Evolutionary conservation across 2,329 filamentous ascomycete genomes (phyloP).

Genomic region (Lecanicillium sp.): DNA sequence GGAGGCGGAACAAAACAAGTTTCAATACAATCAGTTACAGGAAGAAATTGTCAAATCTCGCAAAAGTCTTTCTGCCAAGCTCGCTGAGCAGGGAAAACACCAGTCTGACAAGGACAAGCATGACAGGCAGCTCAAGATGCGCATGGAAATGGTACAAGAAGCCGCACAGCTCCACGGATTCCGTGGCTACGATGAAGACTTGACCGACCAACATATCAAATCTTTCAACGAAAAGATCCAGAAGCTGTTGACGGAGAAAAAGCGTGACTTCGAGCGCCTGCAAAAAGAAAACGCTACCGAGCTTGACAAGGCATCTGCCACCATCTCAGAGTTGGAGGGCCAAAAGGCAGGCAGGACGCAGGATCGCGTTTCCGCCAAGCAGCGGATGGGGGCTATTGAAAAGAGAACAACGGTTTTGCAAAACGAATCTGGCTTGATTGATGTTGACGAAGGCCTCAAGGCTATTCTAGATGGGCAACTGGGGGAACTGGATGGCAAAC

Average conservation of each 20-base stretch:
- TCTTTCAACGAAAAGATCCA: conserved; percentile 74
- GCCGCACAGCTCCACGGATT: conserved; percentile 72
- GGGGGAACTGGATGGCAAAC: conserved; percentile 58
- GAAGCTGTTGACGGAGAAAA: conserved; percentile 72
- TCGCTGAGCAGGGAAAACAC: conserved; percentile 66
- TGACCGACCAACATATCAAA: conserved; percentile 66
- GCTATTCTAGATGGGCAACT: conserved; percentile 69
- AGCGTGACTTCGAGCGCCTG: conserved; percentile 66
- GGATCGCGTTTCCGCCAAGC: conserved; percentile 65
- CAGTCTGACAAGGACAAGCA: conserved; percentile 84
- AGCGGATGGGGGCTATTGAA: conserved; percentile 69
- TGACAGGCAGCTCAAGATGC: conserved; percentile 68
- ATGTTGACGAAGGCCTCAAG: conserved; percentile 79
- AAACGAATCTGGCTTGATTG: conserved; percentile 62
- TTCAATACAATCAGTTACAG: conserved; percentile 61
- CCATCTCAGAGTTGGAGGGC: conserved; percentile 68
- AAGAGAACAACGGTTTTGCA: conserved; percentile 62
- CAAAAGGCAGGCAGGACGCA: conserved; percentile 67
- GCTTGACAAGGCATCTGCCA: conserved; percentile 63
- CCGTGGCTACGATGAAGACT: conserved; percentile 73
- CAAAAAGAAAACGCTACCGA: conserved; percentile 70
- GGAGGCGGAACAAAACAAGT: conserved; percentile 56
- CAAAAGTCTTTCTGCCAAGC: conserved; percentile 43
- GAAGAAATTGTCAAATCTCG: conserved; percentile 39
- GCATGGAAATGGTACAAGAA: conserved; percentile 69